Evolutionary conservation across 768 basidiomycete species (phyloP), one percentile per base, ranked within the genome.

Genomic region (Antrodiella citrinella): DNA sequence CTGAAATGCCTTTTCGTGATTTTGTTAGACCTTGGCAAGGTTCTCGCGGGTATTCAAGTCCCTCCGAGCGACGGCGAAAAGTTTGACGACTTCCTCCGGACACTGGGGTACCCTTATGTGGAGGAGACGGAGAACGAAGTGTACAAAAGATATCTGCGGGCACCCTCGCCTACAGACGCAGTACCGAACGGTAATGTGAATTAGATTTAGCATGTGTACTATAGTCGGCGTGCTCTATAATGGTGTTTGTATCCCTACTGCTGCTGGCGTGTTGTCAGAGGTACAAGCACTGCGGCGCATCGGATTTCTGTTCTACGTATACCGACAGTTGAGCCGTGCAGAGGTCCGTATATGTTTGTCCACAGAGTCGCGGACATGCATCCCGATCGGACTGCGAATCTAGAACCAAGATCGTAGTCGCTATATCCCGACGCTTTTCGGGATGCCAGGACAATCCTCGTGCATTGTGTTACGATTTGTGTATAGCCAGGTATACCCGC

Each of bases 121-220:
- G 96, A 99, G 62, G 95, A 98, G 68, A 98, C 95, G 21, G 67
- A 87, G 40, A 98, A 96, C 60, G 73, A 77, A 23, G 82, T 95
- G 4, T 96, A 91, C 66, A 82, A 76, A 59, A 74, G 82, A 58
- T 91, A 84, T 69, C 69, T 91, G 41, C 15, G 41, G 41, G 30
- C 15, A 15, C 30, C 30, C 7, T 35, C 30, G 30, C 30, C 30
- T 7, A 35, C 30, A 15, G 15, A 15, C 15, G 30, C 30, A 15
- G 15, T 7, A 35, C 30, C 30, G 15, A 35, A 35, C 30, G 30
- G 30, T 7, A 15, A 35, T 35, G 30, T 35, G 15, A 35, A 35
- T 35, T 35, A 35, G 30, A 35, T 7, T 7, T 7, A 15, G 30
- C 7, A 35, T n/a, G n/a, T n/a, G n/a, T n/a, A n/a, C n/a, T n/a